phyloP scores from a whole-genome alignment of 306 rosid genomes.

The Acacia confusa region DNA sequence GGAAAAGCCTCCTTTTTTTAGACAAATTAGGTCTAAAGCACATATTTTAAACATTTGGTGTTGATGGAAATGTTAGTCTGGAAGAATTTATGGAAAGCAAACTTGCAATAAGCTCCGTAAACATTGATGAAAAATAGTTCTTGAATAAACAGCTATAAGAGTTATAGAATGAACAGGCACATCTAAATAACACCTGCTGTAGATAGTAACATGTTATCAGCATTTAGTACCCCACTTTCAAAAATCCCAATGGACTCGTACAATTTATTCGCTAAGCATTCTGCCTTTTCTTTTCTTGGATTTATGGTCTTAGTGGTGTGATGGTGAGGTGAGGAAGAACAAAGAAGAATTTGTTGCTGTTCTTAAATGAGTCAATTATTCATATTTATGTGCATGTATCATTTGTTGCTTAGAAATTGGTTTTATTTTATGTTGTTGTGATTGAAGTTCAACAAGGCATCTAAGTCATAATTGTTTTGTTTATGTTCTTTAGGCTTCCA shows the following conservation, averaged over 20 bases:
- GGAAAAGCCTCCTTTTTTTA: background rate
- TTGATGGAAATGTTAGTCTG: background rate
- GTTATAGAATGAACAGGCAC: background rate
- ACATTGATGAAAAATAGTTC: too few species aligned
- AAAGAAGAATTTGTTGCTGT: background rate
- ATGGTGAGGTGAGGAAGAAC: background rate
- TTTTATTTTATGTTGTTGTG: background rate
- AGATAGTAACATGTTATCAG: background rate
- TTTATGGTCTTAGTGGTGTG: background rate
- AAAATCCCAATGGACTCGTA: background rate
- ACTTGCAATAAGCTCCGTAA: background rate
- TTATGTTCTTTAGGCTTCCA: background rate
- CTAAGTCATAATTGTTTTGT: background rate
- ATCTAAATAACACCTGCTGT: conserved; percentile 5
- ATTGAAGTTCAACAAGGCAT: background rate
- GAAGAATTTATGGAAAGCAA: background rate
- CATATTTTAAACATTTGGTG: background rate
- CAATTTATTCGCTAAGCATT: background rate
- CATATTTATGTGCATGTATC: background rate
- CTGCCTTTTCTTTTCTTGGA: background rate
- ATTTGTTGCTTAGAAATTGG: background rate
- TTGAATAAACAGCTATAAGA: background rate
- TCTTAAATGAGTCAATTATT: background rate
- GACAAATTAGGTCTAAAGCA: background rate
- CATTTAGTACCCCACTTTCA: background rate